Base-by-base conservation (phyloP, 345 rosid genomes). In the Populus pruinosa region DNA sequence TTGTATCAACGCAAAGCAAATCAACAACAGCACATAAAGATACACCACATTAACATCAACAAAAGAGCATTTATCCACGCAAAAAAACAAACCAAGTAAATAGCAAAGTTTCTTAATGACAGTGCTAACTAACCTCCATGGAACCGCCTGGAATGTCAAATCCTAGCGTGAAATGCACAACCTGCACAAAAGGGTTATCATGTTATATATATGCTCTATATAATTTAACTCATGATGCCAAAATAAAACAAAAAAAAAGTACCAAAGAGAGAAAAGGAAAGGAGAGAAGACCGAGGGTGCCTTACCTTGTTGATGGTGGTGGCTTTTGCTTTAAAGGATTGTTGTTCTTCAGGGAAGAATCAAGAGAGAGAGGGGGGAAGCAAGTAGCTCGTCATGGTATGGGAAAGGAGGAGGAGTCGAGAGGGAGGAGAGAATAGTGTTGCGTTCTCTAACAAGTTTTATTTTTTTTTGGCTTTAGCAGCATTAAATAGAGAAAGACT, bases 111-210 rank as follows among this genome's bases (percentile, higher is more conserved):
- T 31, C 12, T 17, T 2, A 13, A 67, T 35, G 12, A 67, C 43
- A 67, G 43, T 69, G 65, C 68, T 31, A 23, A 74, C 80, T 44
- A 69, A 82, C 87, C 84, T 75, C 84, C 80, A 53, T 77, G 44
- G 62, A 65, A 77, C 67, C 71, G 39, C 84, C 77, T 47, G 80
- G 70, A 84, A 87, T 80, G 79, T 77, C n/a, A 50, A 79, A 77
- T 38, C 39, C 68, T 73, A 80, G 84, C 86, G 85, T 88, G 65
- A 67, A 82, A 84, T 72, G 83, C 78, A 73, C 69, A 73, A 73
- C 76, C 76, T 78, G 85, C 49, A 76, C 67, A 87, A 79, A 81
- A 77, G 85, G 86, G 84, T 69, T 79, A 81, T 84, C 80, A 83
- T 78, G 82, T 80, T 65, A 76, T 47, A 47, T 47, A 47, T 14